phyloP scores from a whole-genome alignment of 2,329 filamentous ascomycete genomes.

The Fusarium oxysporum region DNA sequence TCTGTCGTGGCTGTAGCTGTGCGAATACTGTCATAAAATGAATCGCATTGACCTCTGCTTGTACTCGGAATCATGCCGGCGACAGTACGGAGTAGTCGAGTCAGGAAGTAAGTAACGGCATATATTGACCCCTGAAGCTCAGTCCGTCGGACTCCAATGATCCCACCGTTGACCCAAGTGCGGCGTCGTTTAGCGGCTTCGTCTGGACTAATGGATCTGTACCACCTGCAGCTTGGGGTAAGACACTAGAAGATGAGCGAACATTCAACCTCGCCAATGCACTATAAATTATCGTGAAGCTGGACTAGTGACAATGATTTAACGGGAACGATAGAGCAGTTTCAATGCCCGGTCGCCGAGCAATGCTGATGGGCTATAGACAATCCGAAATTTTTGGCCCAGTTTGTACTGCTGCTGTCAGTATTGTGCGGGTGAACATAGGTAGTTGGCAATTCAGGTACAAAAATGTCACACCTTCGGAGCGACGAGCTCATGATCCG shows the following conservation, averaged over 20 bases:
- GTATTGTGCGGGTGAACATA: neutral
- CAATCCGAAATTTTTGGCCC: neutral
- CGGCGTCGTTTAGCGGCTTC: conserved; percentile 1
- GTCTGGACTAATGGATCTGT: conserved; percentile 25
- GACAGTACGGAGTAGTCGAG: conserved; percentile 9
- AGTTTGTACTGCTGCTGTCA: neutral
- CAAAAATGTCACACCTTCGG: neutral
- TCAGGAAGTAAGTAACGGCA: conserved; percentile 32
- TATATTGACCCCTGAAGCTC: conserved; percentile 25
- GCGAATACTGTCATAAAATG: conserved; percentile 31
- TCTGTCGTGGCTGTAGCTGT: conserved; percentile 16
- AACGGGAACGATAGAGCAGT: neutral
- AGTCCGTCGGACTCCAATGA: neutral
- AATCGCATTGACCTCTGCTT: conserved; percentile 39
- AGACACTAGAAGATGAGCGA: conserved; percentile 40
- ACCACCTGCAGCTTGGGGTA: conserved; percentile 38
- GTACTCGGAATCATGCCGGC: conserved; percentile 30
- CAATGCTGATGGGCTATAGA: conserved; percentile 6
- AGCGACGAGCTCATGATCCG: conserved; percentile 1
- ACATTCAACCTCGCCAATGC: conserved; percentile 18
- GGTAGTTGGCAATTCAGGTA: conserved; percentile 1
- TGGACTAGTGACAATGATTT: conserved; percentile 6
- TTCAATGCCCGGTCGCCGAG: conserved; percentile 13
- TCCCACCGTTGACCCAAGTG: conserved; percentile 31
- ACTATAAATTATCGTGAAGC: neutral